Evolutionary conservation across 345 rosid genomes (phyloP).

Genomic region (Combretum micranthum): DNA sequence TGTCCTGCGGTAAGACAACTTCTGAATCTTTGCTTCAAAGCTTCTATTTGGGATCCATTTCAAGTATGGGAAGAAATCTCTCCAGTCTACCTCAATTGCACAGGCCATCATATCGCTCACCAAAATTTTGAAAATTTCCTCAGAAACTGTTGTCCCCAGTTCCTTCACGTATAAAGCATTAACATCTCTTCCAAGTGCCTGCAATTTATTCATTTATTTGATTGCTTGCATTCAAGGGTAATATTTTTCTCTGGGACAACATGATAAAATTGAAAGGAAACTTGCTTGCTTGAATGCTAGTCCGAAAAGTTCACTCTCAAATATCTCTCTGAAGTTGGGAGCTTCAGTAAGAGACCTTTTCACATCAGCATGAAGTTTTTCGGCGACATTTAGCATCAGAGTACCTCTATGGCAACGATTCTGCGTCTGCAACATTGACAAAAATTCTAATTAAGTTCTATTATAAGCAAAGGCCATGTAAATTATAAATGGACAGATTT

Average conservation of each 20-base stretch:
- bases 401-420: slow-evolving; percentile 49
- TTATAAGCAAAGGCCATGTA: too few species aligned
- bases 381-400: slow-evolving; percentile 44
- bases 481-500: too few species aligned
- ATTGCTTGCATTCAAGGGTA: background rate
- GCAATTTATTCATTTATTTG: background rate
- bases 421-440: slow-evolving; percentile 33
- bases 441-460: background rate
- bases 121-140: slow-evolving; percentile 42
- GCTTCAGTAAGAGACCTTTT: slow-evolving; percentile 29
- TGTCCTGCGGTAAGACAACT: slow-evolving; percentile 39
- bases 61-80: slow-evolving; percentile 89
- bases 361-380: slow-evolving; percentile 29
- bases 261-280: background rate
- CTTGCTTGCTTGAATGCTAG: slow-evolving; percentile 60
- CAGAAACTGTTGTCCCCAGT: slow-evolving; percentile 46
- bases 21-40: slow-evolving; percentile 43
- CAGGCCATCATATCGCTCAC: slow-evolving; percentile 77
- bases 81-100: slow-evolving; percentile 84
- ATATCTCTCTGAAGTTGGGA: slow-evolving; percentile 66
- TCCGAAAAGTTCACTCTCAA: slow-evolving; percentile 68
- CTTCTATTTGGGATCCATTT: slow-evolving; percentile 69
- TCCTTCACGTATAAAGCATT: slow-evolving; percentile 62
- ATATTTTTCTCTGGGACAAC: background rate
- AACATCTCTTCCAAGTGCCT: slow-evolving; percentile 65